These are phyloP conservation scores for Phytophthora multivora DNA, from an alignment of 352 stramenopile species.

Conservation along the genomic window DNA sequence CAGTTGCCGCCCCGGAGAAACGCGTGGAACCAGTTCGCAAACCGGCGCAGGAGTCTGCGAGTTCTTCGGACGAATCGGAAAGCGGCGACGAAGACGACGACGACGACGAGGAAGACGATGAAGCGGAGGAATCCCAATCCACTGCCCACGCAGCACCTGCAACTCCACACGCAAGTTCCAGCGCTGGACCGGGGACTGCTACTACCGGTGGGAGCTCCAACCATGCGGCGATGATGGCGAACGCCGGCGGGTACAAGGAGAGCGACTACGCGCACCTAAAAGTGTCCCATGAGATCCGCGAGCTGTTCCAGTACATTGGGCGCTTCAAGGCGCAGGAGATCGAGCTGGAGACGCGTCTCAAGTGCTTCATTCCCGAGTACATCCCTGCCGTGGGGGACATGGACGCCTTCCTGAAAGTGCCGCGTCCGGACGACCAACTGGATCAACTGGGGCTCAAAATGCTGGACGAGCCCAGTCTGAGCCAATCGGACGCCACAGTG, in stretches of 20 bases:
- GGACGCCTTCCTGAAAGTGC: constrained; percentile 96
- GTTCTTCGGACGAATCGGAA: constrained; percentile 68
- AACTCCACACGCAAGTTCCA: constrained; percentile 1
- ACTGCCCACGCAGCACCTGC: constrained; percentile 19
- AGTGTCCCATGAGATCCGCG: constrained; percentile 88
- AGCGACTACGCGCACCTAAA: constrained; percentile 89
- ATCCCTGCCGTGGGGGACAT: constrained; percentile 97
- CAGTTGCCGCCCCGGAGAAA: constrained; percentile 29
- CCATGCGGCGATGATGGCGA: constrained; percentile 69
- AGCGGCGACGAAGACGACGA: constrained; percentile 74
- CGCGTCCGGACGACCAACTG: constrained; percentile 88
- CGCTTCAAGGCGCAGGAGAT: constrained; percentile 96
- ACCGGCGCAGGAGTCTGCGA: constrained; percentile 60
- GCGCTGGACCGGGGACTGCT: constrained; percentile 15
- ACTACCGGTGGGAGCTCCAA: constrained; percentile 28
- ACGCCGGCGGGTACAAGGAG: constrained; percentile 85
- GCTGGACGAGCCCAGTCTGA: constrained; percentile 92
- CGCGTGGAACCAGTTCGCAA: constrained; percentile 53
- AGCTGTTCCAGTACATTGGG: constrained; percentile 95
- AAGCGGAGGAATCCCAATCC: constrained; percentile 46
- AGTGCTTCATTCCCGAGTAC: constrained; percentile 97
- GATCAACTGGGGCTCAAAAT: constrained; percentile 94
- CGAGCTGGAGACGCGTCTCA: constrained; percentile 94
- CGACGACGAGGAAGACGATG: constrained; percentile 67
- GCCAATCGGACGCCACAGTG: constrained; percentile 94